Base-by-base conservation (phyloP, 2,329 filamentous ascomycete genomes). In the Rutstroemia sp. region DNA sequence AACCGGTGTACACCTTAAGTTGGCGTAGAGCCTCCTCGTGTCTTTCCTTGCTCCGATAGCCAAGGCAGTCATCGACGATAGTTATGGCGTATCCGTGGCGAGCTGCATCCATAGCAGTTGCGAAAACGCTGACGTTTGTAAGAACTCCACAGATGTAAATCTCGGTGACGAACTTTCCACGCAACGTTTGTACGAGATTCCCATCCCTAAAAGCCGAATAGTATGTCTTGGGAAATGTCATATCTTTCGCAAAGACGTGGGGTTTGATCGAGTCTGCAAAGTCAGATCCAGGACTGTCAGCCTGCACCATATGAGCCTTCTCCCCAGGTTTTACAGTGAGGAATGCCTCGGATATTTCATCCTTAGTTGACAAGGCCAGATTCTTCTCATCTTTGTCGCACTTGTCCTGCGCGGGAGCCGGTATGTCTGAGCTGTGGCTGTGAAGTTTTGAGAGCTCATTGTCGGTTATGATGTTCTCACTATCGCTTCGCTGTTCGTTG, bases 81-180 rank as follows among this genome's bases (percentile, higher is more conserved):
- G 88, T 94, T 66, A 96, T 89, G n/a, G 83, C 78, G 66, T 95
- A 84, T 4, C 92, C 94, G 70, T 96, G 88, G 19, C 87, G 82
- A 1, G 89, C 92, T 10, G 92, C 94, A 67, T 96, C 94, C 60
- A 95, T 78, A 3, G 91, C 91, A 1, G 92, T 96, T 7, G 94
- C 92, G 68, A 94, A 91, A 48, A 97, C 85, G 34, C 91, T 92
- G 38, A 95, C 76, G 66, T 97, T 96, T 45, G 87, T 89, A 49
- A 95, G 79, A 46, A 88, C 87, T 21, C 94, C 94, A 66, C 89
- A 95, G 23, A 97, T 81, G 71, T 88, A 96, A 12, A 99, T 76
- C 65, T 96, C 88, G 2, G 91, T 96, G 57, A 95, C 83, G 63
- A 96, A 85, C 61, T 85, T 88, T n/a, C 84, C 84, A n/a, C 92